A percentile compares a stretch with the other conserved stretches of the same genome.
Evolutionary conservation across 2,329 filamentous ascomycete genomes (phyloP).

Genomic region (Pseudopyricularia javanii): DNA sequence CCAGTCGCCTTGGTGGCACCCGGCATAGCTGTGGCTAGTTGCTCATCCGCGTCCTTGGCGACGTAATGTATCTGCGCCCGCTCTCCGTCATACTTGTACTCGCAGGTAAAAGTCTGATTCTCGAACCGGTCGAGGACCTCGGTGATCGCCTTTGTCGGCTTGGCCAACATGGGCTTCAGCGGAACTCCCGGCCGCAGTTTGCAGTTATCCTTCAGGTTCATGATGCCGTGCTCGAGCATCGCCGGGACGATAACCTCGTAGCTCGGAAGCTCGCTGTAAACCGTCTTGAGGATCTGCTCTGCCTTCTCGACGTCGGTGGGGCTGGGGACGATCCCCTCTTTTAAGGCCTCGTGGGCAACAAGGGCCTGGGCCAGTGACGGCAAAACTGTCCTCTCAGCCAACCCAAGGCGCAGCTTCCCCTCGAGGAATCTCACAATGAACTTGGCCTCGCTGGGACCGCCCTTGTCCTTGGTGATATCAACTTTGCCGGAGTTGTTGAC

Average conservation of each 20-base stretch:
- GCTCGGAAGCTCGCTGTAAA: constrained; percentile 88
- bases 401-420: constrained; percentile 80
- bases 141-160: constrained; percentile 95
- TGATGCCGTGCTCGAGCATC: constrained; percentile 76
- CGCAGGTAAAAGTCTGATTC: constrained; percentile 88
- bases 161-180: constrained; percentile 96
- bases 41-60: constrained; percentile 60
- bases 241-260: constrained; percentile 92
- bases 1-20: constrained; percentile 52
- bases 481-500: constrained; percentile 61
- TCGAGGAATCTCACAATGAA: constrained; percentile 88
- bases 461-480: constrained; percentile 86
- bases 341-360: constrained; percentile 68
- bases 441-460: constrained; percentile 88
- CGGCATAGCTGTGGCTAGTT: constrained; percentile 50
- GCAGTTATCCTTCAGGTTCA: constrained; percentile 71
- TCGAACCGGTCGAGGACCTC: constrained; percentile 96
- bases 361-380: constrained; percentile 83
- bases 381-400: constrained; percentile 86
- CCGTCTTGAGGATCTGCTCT: constrained; percentile 75
- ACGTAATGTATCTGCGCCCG: constrained; percentile 98
- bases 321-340: constrained; percentile 57
- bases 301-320: constrained; percentile 71
- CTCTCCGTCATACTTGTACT: constrained; percentile 98
- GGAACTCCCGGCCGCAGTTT: constrained; percentile 89